Percentiles rank a stretch among this genome's conserved stretches.
phyloP scores from a whole-genome alignment of 192 early-diverging fungal genomes.

The Chytriomyces confervae region DNA sequence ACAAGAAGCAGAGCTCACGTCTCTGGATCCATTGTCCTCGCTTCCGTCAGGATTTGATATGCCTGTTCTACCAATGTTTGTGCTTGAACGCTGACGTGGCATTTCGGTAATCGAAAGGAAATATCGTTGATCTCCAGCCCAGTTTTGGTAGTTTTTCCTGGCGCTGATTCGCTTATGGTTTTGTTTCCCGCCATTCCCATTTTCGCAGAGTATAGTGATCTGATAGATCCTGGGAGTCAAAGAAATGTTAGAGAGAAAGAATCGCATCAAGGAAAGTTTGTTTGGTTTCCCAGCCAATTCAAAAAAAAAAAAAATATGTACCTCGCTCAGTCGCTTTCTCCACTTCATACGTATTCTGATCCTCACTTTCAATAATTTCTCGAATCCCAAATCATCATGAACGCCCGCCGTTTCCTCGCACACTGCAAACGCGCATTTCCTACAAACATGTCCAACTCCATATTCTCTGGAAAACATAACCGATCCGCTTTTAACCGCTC shows the following conservation, averaged over 20 bases:
- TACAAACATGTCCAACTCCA: conserved; percentile 24
- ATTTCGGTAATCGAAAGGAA: conserved; percentile 41
- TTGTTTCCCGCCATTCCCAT: conserved; percentile 8
- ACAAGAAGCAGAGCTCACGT: conserved; percentile 18
- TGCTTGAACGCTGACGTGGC: conserved; percentile 47
- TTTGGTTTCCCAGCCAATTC: neutral
- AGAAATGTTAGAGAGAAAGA: neutral
- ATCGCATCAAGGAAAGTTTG: neutral
- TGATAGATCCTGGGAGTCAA: conserved; percentile 21
- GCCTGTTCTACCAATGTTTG: conserved; percentile 50
- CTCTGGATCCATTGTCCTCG: conserved; percentile 17
- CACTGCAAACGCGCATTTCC: conserved; percentile 3
- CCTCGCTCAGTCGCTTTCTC: conserved; percentile 40
- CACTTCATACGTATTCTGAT: conserved; percentile 51
- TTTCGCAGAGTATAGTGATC: conserved; percentile 19
- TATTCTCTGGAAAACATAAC: conserved; percentile 6
- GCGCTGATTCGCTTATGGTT: neutral
- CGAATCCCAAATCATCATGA: conserved; percentile 35
- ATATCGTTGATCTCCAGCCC: conserved; percentile 10
- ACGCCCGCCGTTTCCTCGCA: conserved; percentile 28
- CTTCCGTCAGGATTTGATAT: conserved; percentile 38
- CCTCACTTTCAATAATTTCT: conserved; percentile 46
- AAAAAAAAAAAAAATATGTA: conserved; percentile 2
- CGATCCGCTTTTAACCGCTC: neutral
- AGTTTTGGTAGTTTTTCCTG: conserved; percentile 25